Evolutionary conservation across 345 rosid genomes (phyloP).

Genomic region (Eucalyptus viminalis): DNA sequence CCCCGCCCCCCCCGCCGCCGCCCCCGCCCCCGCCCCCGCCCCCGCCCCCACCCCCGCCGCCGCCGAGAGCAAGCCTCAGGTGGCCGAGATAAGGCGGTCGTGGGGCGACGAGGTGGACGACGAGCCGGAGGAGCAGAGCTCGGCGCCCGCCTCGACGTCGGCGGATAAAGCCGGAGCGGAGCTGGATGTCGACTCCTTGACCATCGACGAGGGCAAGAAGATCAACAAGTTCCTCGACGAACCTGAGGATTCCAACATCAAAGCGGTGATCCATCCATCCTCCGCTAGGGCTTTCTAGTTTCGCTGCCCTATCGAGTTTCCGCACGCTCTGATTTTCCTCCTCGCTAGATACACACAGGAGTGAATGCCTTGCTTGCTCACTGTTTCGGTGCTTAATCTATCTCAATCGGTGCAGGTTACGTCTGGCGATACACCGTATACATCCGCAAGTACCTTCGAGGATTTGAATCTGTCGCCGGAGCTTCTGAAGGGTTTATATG

Average conservation of each 20-base stretch:
- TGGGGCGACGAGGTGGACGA: conserved; percentile 72
- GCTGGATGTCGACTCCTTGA: conserved; percentile 28
- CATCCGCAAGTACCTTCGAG: conserved; percentile 70
- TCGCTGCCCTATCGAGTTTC: background rate
- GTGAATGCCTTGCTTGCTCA: background rate
- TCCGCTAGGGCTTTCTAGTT: background rate
- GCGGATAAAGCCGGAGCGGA: conserved; percentile 13
- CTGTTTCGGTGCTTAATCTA: background rate
- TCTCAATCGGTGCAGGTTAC: conserved; percentile 39
- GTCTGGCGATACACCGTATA: conserved; percentile 69
- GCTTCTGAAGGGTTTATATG: conserved; percentile 78
- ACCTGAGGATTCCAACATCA: conserved; percentile 73
- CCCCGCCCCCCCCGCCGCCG: too few relatives aligned
- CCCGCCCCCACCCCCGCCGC: fast-evolving
- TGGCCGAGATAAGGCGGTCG: conserved; percentile 10
- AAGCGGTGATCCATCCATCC: conserved; percentile 35
- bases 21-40: fast-evolving
- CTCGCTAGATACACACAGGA: background rate
- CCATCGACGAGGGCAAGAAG: conserved; percentile 36
- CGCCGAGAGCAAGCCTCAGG: background rate
- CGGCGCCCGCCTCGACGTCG: conserved; percentile 6
- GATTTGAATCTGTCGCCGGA: conserved; percentile 74
- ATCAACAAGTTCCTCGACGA: conserved; percentile 28
- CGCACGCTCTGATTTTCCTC: background rate
- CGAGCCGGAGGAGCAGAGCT: conserved; percentile 12